Base-by-base conservation (phyloP, 208 protist genomes). In the Crithidia expoeki region DNA sequence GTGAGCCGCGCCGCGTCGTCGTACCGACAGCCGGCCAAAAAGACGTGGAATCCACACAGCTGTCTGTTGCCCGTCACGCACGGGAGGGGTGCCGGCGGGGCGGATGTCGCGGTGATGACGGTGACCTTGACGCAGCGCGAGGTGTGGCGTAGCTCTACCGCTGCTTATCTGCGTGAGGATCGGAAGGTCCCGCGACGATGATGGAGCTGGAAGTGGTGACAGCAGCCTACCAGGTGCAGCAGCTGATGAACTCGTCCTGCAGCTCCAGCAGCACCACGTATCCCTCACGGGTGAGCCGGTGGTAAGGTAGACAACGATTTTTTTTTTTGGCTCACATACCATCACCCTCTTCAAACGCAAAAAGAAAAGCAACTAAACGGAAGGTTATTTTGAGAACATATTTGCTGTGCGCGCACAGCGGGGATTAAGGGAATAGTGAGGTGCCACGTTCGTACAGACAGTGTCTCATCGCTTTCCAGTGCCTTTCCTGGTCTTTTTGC, bases 21-120 rank as follows among this genome's bases (percentile, higher is more conserved):
- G 5, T 58, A 58, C 62, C 46, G 27, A 46, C 60, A 55, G 32
- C 60, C 60, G 12, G 17, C 27, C 11, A 46, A 55, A 6, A 36
- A 44, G 60, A 21, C 32, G 36, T 65, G 60, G 60, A 81, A 81
- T 59, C 69, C 75, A 17, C 76, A 74, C 64, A 61, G 49, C 40
- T 32, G 67, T 32, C 23, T 21, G 21, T 10, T 56, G 32, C 34
- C 51, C 38, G 49, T 56, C 40, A 53, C 27, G 36, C 66, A 59
- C 51, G 47, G 23, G 27, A 10, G n/a, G 9, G 0, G 32, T 40
- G 38, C n/a, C 14, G 27, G 0, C 47, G 2, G 2, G 51, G 2
- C 28, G 2, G 60, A 55, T 16, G 12, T 2, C 32, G 28, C 42
- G 60, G 6, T 9, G 53, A 9, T 42, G 30, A 55, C 36, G 2